phyloP scores from a whole-genome alignment of 225 moss, liverwort and hornwort species.

The Lunularia cruciata region DNA sequence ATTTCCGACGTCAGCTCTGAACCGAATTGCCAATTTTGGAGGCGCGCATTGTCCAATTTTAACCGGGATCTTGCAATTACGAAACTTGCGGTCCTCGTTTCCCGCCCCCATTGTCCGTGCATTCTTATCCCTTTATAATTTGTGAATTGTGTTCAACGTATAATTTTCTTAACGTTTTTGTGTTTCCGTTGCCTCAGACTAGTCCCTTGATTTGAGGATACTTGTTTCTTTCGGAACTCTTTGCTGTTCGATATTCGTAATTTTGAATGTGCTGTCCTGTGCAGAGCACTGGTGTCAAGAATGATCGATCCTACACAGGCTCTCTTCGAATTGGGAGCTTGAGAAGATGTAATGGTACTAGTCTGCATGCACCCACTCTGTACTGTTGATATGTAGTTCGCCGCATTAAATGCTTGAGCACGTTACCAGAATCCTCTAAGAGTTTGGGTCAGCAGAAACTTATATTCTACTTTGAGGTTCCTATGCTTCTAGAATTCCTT shows the following conservation, averaged over 20 bases:
- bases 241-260: not conserved
- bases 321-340: slow-evolving; percentile 2
- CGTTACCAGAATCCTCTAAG: too few species aligned
- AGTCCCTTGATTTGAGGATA: not conserved
- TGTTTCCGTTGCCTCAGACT: too few species aligned
- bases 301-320: not conserved
- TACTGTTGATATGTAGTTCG: too few species aligned
- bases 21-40: slow-evolving; percentile 21
- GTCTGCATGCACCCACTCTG: too few species aligned
- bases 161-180: not conserved
- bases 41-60: slow-evolving; percentile 5
- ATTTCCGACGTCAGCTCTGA: slow-evolving; percentile 2
- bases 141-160: not conserved
- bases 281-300: slow-evolving; percentile 22
- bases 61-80: slow-evolving; percentile 20
- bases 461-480: too few species aligned
- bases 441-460: too few species aligned
- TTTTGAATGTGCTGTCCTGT: not conserved
- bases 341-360: slow-evolving; percentile 20
- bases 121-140: not conserved
- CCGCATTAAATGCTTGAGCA: too few species aligned
- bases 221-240: not conserved
- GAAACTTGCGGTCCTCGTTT: slow-evolving; percentile 18
- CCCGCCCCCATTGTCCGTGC: slow-evolving; percentile 32
- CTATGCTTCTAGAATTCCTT: too few species aligned